Evolutionary conservation across 495 filamentous ascomycete genomes (phyloP), one percentile per base, ranked within the genome.

Genomic region (Hypoxylon fuscum): DNA sequence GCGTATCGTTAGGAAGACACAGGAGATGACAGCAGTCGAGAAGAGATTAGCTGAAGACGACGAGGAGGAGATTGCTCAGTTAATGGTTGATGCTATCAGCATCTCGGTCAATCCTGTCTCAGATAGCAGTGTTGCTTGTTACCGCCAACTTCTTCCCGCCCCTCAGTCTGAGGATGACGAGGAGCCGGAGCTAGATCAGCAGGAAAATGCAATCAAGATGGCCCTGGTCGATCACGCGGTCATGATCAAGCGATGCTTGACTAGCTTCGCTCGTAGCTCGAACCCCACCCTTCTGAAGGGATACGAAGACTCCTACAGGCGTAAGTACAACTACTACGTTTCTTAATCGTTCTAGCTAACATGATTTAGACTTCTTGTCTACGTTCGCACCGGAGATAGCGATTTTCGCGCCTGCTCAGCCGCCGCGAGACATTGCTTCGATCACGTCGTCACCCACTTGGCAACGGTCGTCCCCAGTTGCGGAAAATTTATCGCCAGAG

Each of bases 221-320:
- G 91, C 92, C 15, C 81, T 98, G 35, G 82, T 96, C 45, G 95
- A 98, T 69, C 93, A 98, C 68, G 92, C 92, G 3, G 81, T 93
- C 37, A 85, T 88, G 62, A 86, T 98, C 69, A 93, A 93, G 77
- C 87, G 91, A 54, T 92, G 91, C 62, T 71, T 98, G 47, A 80
- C 83, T 7, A 82, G 88, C 51, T 92, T 90, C 69, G 27, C 85
- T 77, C 68, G 83, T 81, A 82, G 85, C 83, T 60, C 79, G 82
- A 66, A 81, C 68, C 67, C 80, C 70, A 55, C 71, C 62, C 76
- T 79, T 63, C 67, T 65, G 17, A 62, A 71, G 51, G 69, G 69
- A 47, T 61, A 80, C 35, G 72, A 81, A 71, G 74, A 79, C 64
- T 70, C 79, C 23, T 71, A 81, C 62, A 70, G 74, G 79, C 69